phyloP scores from a whole-genome alignment of 306 rosid species.

The Pyrus pyrifolia region DNA sequence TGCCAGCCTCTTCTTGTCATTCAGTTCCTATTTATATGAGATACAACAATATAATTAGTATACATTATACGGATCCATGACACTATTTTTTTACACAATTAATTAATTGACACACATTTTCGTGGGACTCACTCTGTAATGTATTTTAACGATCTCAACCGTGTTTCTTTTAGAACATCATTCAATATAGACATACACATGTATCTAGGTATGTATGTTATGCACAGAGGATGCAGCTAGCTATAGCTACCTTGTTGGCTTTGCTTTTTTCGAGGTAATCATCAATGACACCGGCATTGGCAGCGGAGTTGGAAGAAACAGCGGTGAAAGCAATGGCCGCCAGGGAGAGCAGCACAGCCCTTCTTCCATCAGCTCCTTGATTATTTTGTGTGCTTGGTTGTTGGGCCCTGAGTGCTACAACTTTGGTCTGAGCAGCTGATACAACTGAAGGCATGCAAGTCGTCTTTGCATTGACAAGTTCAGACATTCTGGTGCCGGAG shows the following conservation, averaged over 20 bases:
- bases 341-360: conserved; percentile 55
- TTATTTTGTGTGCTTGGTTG: conserved; percentile 10
- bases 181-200: no score
- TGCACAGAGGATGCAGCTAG: not conserved
- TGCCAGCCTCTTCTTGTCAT: conserved; percentile 92
- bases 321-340: conserved; percentile 62
- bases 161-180: no score
- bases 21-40: conserved; percentile 50
- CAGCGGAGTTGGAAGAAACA: conserved; percentile 30
- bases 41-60: not conserved
- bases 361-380: conserved; percentile 42
- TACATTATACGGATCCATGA: not conserved
- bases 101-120: no score
- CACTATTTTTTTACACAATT: not conserved
- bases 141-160: no score
- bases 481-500: conserved; percentile 45
- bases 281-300: conserved; percentile 81
- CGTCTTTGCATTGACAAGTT: conserved; percentile 39
- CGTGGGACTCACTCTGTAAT: no score
- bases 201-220: no score
- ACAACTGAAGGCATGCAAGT: conserved; percentile 19
- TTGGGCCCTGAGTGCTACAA: conserved; percentile 61
- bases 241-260: conserved; percentile 65
- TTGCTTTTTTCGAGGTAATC: conserved; percentile 83
- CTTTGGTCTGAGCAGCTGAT: conserved; percentile 14